A percentile compares a stretch with the other conserved stretches of the same genome.
Evolutionary conservation across 495 filamentous ascomycete species (phyloP).

Genomic region (Penicillium argentinense): DNA sequence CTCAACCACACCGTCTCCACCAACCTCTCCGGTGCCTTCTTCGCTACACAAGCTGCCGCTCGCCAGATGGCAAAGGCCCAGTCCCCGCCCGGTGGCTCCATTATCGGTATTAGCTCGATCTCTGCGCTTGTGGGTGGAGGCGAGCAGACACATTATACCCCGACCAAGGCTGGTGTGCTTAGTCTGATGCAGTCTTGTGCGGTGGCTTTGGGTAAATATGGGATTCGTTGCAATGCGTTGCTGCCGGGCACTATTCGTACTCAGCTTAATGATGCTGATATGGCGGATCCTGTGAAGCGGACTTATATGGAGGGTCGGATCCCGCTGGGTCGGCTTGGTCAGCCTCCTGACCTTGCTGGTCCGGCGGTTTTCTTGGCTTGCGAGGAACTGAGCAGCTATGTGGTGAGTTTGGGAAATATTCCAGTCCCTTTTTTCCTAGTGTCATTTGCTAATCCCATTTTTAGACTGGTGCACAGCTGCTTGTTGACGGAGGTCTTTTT

Average conservation of each 20-base stretch:
- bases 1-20: conserved; percentile 65
- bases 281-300: conserved; percentile 65
- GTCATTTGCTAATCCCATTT: conserved; percentile 4
- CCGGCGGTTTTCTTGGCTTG: conserved; percentile 86
- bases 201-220: conserved; percentile 71
- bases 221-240: conserved; percentile 81
- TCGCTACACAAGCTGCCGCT: conserved; percentile 78
- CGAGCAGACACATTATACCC: conserved; percentile 82
- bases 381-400: conserved; percentile 72
- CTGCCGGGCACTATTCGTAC: conserved; percentile 84
- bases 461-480: conserved; percentile 74
- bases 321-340: conserved; percentile 72
- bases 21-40: conserved; percentile 87
- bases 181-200: conserved; percentile 85
- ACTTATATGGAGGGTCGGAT: conserved; percentile 83
- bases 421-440: conserved; percentile 2
- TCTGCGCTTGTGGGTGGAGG: conserved; percentile 82
- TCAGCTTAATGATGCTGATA: conserved; percentile 82
- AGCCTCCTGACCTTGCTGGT: conserved; percentile 68
- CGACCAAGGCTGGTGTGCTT: conserved; percentile 83
- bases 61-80: conserved; percentile 70
- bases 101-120: conserved; percentile 84
- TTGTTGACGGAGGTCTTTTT: conserved; percentile 83
- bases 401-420: conserved; percentile 42
- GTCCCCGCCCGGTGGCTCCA: conserved; percentile 63